phyloP scores from a whole-genome alignment of 768 basidiomycete genomes.

The Lentinula sp. region DNA sequence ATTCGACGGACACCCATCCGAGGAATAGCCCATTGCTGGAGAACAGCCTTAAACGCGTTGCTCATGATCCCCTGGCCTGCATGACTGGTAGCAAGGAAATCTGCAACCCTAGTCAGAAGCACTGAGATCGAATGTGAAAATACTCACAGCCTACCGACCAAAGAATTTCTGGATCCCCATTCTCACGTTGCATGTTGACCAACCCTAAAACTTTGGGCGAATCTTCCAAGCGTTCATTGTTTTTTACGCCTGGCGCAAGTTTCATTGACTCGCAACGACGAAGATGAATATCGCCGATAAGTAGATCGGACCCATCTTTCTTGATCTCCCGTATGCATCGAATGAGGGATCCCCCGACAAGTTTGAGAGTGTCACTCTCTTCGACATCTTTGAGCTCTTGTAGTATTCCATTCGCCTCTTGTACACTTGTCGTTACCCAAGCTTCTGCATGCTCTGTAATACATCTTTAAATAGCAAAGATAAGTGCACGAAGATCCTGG shows the following conservation, averaged over 20 bases:
- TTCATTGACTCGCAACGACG: constrained; percentile 26
- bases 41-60: constrained; percentile 47
- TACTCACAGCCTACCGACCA: constrained; percentile 59
- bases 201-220: constrained; percentile 18
- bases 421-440: constrained; percentile 21
- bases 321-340: constrained; percentile 45
- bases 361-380: constrained; percentile 16
- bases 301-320: constrained; percentile 47
- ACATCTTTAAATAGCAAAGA: background rate
- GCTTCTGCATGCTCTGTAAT: constrained; percentile 27
- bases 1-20: constrained; percentile 53
- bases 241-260: constrained; percentile 16
- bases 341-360: constrained; percentile 44
- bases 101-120: constrained; percentile 23
- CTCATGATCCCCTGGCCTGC: constrained; percentile 73
- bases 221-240: constrained; percentile 29
- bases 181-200: constrained; percentile 32
- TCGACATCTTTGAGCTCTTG: constrained; percentile 23
- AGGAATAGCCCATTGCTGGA: constrained; percentile 58
- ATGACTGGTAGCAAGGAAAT: constrained; percentile 53
- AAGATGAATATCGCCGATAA: constrained; percentile 42
- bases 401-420: constrained; percentile 23
- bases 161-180: constrained; percentile 50
- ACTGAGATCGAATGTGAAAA: background rate
- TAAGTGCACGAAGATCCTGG: background rate